phyloP scores from a whole-genome alignment of 176 grass and related monocot genomes.

The Typha latifolia region DNA sequence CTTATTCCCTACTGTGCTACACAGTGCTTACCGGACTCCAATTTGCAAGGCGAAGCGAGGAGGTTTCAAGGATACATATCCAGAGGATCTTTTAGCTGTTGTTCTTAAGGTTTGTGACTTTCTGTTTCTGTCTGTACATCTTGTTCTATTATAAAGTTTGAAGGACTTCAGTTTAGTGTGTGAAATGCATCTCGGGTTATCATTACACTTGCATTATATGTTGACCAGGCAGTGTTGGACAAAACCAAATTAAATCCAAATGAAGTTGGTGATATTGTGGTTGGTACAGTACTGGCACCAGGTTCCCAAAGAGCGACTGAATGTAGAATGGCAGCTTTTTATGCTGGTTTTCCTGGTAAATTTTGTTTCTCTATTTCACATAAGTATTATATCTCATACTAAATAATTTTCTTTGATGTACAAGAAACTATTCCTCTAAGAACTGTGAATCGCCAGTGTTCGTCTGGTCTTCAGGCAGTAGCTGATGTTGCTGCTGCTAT shows the following conservation, averaged over 20 bases:
- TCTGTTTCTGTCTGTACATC: background rate
- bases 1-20: background rate
- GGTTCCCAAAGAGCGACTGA: slow-evolving; percentile 80
- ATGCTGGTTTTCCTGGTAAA: slow-evolving; percentile 90
- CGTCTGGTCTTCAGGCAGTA: slow-evolving; percentile 88
- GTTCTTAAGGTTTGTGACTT: slow-evolving; percentile 65
- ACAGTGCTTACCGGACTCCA: slow-evolving; percentile 83
- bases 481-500: slow-evolving; percentile 81
- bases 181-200: background rate
- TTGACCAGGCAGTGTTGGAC: slow-evolving; percentile 64
- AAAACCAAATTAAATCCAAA: slow-evolving; percentile 67
- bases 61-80: slow-evolving; percentile 87
- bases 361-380: background rate
- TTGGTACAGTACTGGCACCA: slow-evolving; percentile 75
- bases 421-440: slow-evolving; percentile 87
- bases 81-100: slow-evolving; percentile 78
- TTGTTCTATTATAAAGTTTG: background rate
- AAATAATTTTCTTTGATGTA: background rate
- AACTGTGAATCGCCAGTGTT: slow-evolving; percentile 94
- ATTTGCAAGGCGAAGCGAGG: slow-evolving; percentile 92
- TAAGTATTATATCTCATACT: too few relatives aligned
- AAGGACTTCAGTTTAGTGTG: background rate
- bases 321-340: slow-evolving; percentile 90
- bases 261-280: slow-evolving; percentile 83
- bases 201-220: background rate